Conservation (phyloP, 768 basidiomycete genomes). For the Leccinum obscurum region DNA sequence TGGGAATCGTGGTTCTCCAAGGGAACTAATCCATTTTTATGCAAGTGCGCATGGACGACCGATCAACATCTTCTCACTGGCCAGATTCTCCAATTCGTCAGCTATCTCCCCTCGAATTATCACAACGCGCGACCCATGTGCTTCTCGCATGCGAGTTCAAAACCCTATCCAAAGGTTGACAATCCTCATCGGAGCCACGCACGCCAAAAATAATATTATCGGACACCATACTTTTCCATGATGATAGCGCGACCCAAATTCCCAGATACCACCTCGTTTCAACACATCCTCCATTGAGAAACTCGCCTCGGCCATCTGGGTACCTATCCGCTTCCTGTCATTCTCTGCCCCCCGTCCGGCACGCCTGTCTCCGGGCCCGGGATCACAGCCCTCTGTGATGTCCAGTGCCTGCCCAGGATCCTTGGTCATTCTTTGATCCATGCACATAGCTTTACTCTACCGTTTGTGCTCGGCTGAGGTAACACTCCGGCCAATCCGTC, state of each 20-base stretch:
- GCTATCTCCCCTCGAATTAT: slow-evolving; percentile 3
- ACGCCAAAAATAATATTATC: neutral
- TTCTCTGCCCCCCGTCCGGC: neutral
- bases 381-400: slow-evolving; percentile 1
- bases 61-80: slow-evolving; percentile 1
- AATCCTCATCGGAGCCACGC: neutral
- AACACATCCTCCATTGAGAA: neutral
- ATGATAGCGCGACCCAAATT: neutral
- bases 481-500: neutral
- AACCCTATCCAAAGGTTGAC: slow-evolving; percentile 14
- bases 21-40: neutral
- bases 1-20: neutral
- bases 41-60: neutral
- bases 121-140: neutral
- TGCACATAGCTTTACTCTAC: neutral
- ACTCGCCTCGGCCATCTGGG: neutral
- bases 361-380: slow-evolving; percentile 10
- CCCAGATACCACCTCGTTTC: slow-evolving; percentile 6
- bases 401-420: neutral
- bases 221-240: neutral
- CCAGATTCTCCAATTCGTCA: neutral
- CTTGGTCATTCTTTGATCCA: neutral
- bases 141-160: slow-evolving; percentile 15
- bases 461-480: neutral
- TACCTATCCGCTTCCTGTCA: neutral